phyloP scores from a whole-genome alignment of 345 rosid genomes.

The Eucalyptus paniculata region DNA sequence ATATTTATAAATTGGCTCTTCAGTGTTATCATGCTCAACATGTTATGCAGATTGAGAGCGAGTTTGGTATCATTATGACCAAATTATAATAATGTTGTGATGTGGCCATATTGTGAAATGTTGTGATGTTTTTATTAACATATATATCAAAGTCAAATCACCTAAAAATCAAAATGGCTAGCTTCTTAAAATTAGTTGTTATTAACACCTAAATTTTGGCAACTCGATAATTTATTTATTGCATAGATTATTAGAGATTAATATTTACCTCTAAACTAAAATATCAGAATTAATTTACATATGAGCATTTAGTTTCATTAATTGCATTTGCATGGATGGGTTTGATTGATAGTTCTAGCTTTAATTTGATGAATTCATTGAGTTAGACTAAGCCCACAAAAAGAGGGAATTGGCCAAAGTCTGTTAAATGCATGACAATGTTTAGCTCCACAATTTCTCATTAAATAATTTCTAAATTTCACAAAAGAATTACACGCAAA shows the following conservation, averaged over 20 bases:
- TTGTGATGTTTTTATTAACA: background rate
- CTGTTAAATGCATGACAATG: fast-evolving
- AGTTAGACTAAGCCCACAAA: too few relatives aligned
- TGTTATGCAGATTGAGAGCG: background rate
- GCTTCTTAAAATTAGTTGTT: background rate
- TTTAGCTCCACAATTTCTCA: fast-evolving
- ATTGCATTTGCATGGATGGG: too few relatives aligned
- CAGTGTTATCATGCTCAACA: background rate
- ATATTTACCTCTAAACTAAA: too few relatives aligned
- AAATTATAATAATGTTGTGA: background rate
- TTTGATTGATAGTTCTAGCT: too few relatives aligned
- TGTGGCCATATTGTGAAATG: background rate
- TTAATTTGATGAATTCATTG: too few relatives aligned
- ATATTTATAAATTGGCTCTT: too few relatives aligned
- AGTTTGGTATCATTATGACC: background rate
- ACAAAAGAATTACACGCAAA: too few relatives aligned
- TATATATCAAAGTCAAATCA: background rate
- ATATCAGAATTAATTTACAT: too few relatives aligned
- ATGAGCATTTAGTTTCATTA: too few relatives aligned
- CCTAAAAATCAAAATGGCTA: background rate
- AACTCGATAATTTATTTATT: too few relatives aligned
- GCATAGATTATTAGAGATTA: too few relatives aligned
- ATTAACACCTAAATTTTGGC: background rate
- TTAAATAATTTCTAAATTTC: too few relatives aligned
- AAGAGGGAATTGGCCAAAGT: fast-evolving